Evolutionary conservation across 1,139 yeast genomes (phyloP).

Genomic region (Kluyveromyces sp.): DNA sequence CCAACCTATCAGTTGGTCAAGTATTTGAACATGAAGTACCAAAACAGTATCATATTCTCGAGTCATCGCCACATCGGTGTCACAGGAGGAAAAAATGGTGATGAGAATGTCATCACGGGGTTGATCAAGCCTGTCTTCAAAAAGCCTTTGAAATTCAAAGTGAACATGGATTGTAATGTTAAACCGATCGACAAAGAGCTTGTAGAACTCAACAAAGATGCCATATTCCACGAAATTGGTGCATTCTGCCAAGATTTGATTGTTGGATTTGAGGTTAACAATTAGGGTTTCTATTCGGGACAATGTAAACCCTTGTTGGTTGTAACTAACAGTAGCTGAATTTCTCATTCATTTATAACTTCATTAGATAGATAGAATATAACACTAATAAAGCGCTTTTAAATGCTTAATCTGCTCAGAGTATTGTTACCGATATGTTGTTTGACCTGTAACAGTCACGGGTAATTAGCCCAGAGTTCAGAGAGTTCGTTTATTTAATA

Average conservation of each 20-base stretch:
- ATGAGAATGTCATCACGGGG: constrained; percentile 60
- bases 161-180: constrained; percentile 68
- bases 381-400: neutral
- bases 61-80: constrained; percentile 46
- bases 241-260: constrained; percentile 48
- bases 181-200: constrained; percentile 51
- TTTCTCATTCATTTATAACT: neutral
- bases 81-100: constrained; percentile 39
- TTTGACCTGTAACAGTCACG: neutral
- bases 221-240: constrained; percentile 64
- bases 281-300: no score
- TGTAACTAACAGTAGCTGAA: neutral
- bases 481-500: no score
- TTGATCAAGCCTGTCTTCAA: constrained; percentile 63
- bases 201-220: constrained; percentile 68
- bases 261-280: constrained; percentile 20
- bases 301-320: no score
- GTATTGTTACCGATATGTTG: no score
- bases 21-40: constrained; percentile 49
- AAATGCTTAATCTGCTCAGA: no score
- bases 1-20: constrained; percentile 48
- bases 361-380: neutral
- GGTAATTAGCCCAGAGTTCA: no score
- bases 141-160: constrained; percentile 59
- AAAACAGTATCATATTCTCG: constrained; percentile 54